Percentiles rank a stretch among this genome's conserved stretches.
These are phyloP conservation scores for Nadsonia fulvescens DNA, from an alignment of 805 yeast species.

Conservation along the genomic window DNA sequence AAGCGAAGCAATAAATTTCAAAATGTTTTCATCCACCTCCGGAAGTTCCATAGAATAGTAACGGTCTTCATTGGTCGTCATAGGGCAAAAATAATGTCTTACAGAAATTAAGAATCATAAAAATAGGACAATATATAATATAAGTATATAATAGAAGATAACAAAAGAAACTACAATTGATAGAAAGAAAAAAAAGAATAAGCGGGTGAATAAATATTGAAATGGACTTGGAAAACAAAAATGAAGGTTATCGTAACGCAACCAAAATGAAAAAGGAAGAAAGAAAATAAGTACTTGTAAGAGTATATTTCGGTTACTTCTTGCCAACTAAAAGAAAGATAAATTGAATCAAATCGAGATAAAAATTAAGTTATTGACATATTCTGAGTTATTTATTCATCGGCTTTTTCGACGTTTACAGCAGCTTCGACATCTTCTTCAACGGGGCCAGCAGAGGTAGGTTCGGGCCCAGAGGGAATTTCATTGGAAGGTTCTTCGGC, in stretches of 20 bases:
- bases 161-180: constrained; percentile 1
- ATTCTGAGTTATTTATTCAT: too few species aligned
- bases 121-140: neutral
- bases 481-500: too few species aligned
- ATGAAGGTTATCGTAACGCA: constrained; percentile 42
- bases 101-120: neutral
- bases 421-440: too few species aligned
- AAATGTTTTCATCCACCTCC: neutral
- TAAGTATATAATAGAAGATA: neutral
- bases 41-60: too few species aligned
- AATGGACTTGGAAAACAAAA: constrained; percentile 53
- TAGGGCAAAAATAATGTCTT: neutral
- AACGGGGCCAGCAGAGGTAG: too few species aligned
- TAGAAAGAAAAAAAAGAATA: constrained; percentile 5
- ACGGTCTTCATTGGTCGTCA: too few species aligned
- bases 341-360: too few species aligned
- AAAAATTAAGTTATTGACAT: too few species aligned
- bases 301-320: too few species aligned
- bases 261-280: constrained; percentile 44
- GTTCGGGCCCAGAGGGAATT: too few species aligned
- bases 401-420: too few species aligned
- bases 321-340: too few species aligned
- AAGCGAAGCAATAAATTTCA: neutral
- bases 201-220: constrained; percentile 60
- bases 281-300: constrained; percentile 37